Evolutionary conservation across 2,329 filamentous ascomycete genomes (phyloP).

Genomic region (Fusarium sublunatum): DNA sequence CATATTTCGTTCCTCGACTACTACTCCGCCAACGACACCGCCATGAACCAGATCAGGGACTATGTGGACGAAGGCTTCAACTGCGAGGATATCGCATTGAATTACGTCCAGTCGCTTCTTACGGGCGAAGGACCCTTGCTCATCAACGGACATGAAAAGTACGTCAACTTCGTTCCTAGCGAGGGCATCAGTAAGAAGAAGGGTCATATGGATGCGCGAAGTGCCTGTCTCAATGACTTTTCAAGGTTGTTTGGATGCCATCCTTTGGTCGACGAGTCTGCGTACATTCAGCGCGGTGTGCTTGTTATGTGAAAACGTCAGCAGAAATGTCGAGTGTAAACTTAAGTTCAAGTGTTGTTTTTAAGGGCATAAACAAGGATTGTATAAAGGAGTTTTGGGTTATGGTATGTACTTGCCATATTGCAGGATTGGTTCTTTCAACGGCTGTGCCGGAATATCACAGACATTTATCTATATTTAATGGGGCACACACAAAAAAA

Average conservation of each 20-base stretch:
- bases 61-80: slow-evolving; percentile 55
- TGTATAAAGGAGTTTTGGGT: not conserved
- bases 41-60: slow-evolving; percentile 48
- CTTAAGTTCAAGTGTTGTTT: not conserved
- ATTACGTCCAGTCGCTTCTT: slow-evolving; percentile 51
- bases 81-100: slow-evolving; percentile 56
- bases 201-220: slow-evolving; percentile 51
- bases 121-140: slow-evolving; percentile 52
- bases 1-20: slow-evolving; percentile 55
- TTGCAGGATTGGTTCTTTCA: not conserved
- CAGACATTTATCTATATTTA: not conserved
- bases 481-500: not conserved
- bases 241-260: slow-evolving; percentile 51
- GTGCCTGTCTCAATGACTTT: slow-evolving; percentile 52
- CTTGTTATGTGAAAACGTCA: slow-evolving; percentile 39
- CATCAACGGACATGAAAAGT: slow-evolving; percentile 50
- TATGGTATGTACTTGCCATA: not conserved
- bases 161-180: slow-evolving; percentile 48
- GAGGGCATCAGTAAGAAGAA: slow-evolving; percentile 51
- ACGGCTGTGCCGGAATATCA: not conserved
- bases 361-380: not conserved
- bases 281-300: slow-evolving; percentile 51
- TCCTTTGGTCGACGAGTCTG: slow-evolving; percentile 50
- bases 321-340: too few species aligned
- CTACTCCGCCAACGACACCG: slow-evolving; percentile 52